Evolutionary conservation across 2,329 filamentous ascomycete genomes (phyloP).

Genomic region (Aspergillus sp.): DNA sequence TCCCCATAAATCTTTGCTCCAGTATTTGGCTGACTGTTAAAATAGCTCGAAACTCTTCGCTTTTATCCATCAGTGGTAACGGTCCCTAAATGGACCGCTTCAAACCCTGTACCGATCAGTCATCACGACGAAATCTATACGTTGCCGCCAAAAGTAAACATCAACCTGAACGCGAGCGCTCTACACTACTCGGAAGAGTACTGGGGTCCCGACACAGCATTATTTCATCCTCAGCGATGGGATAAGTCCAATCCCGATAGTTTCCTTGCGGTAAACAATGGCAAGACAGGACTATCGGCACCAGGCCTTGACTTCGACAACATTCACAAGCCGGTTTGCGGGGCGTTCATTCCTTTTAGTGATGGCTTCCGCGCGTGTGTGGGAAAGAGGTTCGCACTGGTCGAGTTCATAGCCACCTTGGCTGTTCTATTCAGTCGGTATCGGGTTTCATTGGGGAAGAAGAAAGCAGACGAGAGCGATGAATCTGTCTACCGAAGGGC

Average conservation of each 20-base stretch:
- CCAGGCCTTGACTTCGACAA: slow-evolving; percentile 19
- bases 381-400: slow-evolving; percentile 27
- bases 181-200: slow-evolving; percentile 23
- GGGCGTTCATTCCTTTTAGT: slow-evolving; percentile 25
- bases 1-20: too few species aligned
- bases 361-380: slow-evolving; percentile 23
- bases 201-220: slow-evolving; percentile 19
- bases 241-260: slow-evolving; percentile 20
- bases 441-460: slow-evolving; percentile 12
- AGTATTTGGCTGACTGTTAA: neutral
- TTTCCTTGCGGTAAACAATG: slow-evolving; percentile 19
- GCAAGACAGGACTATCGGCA: slow-evolving; percentile 10
- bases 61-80: slow-evolving; percentile 38
- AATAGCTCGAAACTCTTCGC: slow-evolving; percentile 42
- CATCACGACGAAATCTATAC: slow-evolving; percentile 12
- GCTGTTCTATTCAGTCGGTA: slow-evolving; percentile 16
- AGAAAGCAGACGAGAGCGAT: slow-evolving; percentile 1
- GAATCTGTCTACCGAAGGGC: neutral
- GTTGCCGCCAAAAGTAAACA: slow-evolving; percentile 13
- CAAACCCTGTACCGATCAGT: slow-evolving; percentile 11
- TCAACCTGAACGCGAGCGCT: slow-evolving; percentile 16
- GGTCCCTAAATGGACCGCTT: slow-evolving; percentile 30
- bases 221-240: slow-evolving; percentile 21
- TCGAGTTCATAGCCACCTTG: slow-evolving; percentile 22
- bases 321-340: slow-evolving; percentile 21